These are phyloP conservation scores for Coffea eugenioides DNA, from an alignment of 257 asterid genomes.

Conservation along the genomic window DNA sequence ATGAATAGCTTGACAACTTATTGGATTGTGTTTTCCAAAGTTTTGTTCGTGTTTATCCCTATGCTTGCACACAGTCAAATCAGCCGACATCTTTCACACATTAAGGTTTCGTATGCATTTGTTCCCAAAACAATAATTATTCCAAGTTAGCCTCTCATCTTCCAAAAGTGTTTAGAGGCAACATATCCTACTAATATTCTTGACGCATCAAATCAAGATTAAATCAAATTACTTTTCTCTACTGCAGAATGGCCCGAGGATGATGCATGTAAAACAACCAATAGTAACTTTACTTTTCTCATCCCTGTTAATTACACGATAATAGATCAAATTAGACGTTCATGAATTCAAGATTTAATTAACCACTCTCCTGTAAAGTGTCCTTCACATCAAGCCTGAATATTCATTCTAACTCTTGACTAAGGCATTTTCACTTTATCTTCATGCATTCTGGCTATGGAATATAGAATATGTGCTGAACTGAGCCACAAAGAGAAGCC, in stretches of 20 bases:
- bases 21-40: background rate
- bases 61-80: no score
- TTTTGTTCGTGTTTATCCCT: background rate
- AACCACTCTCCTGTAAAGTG: background rate
- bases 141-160: background rate
- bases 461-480: background rate
- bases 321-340: background rate
- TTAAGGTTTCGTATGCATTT: background rate
- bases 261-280: background rate
- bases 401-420: background rate
- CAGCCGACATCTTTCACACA: background rate
- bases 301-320: background rate
- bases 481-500: background rate
- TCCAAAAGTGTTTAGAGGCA: background rate
- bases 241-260: background rate
- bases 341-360: background rate
- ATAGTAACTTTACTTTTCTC: background rate
- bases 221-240: background rate
- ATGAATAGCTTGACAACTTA: no score
- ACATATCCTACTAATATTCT: background rate
- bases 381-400: background rate
- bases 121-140: background rate
- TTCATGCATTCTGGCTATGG: background rate
- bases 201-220: background rate
- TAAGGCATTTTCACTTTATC: background rate